Evolutionary conservation across 306 rosid genomes (phyloP), one percentile per base, ranked within the genome.

Genomic region (Pyrus bretschneideri): DNA sequence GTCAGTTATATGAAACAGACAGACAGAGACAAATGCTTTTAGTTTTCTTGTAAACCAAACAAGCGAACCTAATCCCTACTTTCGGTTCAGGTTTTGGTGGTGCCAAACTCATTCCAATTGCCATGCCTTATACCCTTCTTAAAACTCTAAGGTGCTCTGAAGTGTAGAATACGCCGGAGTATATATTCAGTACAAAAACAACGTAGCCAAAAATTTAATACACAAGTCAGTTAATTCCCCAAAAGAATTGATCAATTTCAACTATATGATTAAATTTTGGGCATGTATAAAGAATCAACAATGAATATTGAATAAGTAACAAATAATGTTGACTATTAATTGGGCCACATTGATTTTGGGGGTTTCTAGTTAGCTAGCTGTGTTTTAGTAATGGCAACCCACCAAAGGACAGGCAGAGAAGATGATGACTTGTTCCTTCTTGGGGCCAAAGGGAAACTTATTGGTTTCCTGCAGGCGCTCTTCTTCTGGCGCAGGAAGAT

Each of bases 401-500:
- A 90, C 94, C 85, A 94, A 57, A 70, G 94, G 79, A 74, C 96
- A 81, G 12, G 88, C 76, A 25, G 98, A 90, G 87, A 94, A 90
- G 66, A 87, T 89, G 65, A 89, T 80, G 61, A 86, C 88, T 55
- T 81, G 85, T 61, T 86, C 87, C 57, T 82, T 85, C 58, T 73
- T 60, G 68, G 77, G 44, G 67, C 78, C 77, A 85, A 92, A 86
- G 4, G 88, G 69, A 62, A 87, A 86, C 75, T 79, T 40, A 40
- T 2, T 84, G 68, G 87, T 73, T 46, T 85, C 88, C 3, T 40
- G 45, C 3, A 80, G 72, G 4, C 80, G 89, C 52, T 85, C 89
- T 1, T 94, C 94, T 29, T 91, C 88, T 10, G 96, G 87, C 3
- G 91, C 96, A 4, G 98, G 98, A 78, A 92, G 96, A 69, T 94